Conservation (phyloP, 352 stramenopile genomes). For the Globisporangium irregulare region DNA sequence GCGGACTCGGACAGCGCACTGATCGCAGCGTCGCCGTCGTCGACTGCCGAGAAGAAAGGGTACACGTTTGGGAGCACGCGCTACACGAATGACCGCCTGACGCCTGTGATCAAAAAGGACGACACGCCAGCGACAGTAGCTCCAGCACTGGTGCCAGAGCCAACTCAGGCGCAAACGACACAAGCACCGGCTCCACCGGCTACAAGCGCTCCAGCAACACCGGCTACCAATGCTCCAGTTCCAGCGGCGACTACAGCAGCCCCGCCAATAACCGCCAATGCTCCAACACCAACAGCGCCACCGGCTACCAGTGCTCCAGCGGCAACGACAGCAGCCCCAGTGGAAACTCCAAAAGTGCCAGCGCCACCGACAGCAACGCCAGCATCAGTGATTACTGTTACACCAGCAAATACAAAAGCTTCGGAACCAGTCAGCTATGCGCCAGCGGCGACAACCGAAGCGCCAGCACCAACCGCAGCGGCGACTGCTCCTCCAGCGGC, state of each 20-base stretch:
- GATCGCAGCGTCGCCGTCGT: not conserved
- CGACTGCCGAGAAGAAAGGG: slow-evolving; percentile 4
- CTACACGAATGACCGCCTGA: slow-evolving; percentile 14
- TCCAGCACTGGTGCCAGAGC: not conserved
- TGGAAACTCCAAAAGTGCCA: not conserved
- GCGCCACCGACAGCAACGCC: not conserved
- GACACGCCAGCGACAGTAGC: not conserved
- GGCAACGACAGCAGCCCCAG: not conserved
- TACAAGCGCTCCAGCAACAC: not conserved
- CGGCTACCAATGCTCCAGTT: not conserved
- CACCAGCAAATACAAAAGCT: not conserved
- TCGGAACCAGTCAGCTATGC: too few species aligned
- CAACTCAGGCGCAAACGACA: not conserved
- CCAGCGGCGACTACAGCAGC: not conserved
- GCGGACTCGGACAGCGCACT: slow-evolving; percentile 2
- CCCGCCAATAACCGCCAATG: not conserved
- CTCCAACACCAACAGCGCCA: not conserved
- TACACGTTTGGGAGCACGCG: slow-evolving; percentile 14
- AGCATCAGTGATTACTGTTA: not conserved
- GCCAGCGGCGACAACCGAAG: not conserved
- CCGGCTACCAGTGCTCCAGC: not conserved
- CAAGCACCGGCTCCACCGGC: not conserved
- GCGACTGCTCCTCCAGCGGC: not conserved
- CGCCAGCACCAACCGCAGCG: not conserved
- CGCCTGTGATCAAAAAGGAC: slow-evolving; percentile 11